Base-by-base conservation (phyloP, 1,284 basidiomycete genomes). In the Volvariella surrecta region DNA sequence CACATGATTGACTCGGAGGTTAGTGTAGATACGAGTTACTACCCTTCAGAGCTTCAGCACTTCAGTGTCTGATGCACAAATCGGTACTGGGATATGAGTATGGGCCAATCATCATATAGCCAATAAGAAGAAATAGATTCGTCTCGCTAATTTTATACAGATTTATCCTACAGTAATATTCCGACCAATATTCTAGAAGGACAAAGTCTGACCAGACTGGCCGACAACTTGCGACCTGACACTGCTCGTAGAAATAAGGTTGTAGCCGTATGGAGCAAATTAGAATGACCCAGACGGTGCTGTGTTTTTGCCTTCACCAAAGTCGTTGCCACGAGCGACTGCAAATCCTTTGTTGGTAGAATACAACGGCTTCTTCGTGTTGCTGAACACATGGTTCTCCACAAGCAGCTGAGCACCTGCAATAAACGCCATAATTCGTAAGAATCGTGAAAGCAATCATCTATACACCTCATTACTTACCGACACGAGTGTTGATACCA, bases 401-500 rank as follows among this genome's bases (percentile, higher is more conserved):
- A 71, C 66, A 13, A 70, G 59, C 43, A 70, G 62, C 49, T 70
- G 64, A 40, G 69, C 68, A 48, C 61, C 63, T 62, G 43, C n/a
- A n/a, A n/a, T n/a, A n/a, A n/a, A n/a, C n/a, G n/a, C n/a, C n/a
- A n/a, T n/a, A n/a, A n/a, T n/a, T n/a, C n/a, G n/a, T n/a, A n/a
- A n/a, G n/a, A n/a, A n/a, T n/a, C n/a, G n/a, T n/a, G n/a, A n/a
- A n/a, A n/a, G n/a, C n/a, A n/a, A 24, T 44, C n/a, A 32, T 43
- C 21, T 6, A 22, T 17, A n/a, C n/a, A n/a, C 24, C 24, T 11
- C 6, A 45, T 15, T 35, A 49, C 58, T 13, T 52, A 60, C 68
- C 70, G 46, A 65, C 61, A 48, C 71, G 67, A 43, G 70, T 71
- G 58, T 72, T 71, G 52, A 73, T 71, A 43, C 71, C 70, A 51